Evolutionary conservation across 2,329 filamentous ascomycete species (phyloP).

Genomic region (Neofusicoccum cordaticola): DNA sequence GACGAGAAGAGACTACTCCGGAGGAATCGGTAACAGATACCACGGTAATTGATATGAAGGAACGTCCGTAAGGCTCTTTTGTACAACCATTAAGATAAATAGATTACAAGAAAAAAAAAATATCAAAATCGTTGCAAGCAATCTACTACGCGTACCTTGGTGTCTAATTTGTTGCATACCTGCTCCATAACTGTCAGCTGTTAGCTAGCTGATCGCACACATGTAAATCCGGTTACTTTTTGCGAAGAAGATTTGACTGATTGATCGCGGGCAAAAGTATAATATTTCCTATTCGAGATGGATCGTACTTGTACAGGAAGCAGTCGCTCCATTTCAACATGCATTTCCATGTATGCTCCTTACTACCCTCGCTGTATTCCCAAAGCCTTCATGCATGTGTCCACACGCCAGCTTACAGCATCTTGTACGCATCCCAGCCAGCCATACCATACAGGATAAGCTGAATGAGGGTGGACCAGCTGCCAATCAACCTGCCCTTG

Average conservation of each 20-base stretch:
- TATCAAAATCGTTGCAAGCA: not conserved
- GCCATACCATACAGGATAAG: conserved; percentile 8
- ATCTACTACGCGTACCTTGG: no score
- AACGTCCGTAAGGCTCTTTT: not conserved
- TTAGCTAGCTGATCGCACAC: no score
- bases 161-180: no score
- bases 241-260: no score
- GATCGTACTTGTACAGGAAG: no score
- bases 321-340: no score
- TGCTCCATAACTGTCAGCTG: no score
- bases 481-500: conserved; percentile 37
- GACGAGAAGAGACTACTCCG: not conserved
- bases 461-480: not conserved
- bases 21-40: not conserved
- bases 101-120: not conserved
- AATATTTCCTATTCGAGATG: no score
- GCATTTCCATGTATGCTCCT: no score
- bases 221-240: no score
- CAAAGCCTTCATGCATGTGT: not conserved
- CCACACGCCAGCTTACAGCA: not conserved
- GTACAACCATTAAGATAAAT: not conserved
- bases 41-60: not conserved
- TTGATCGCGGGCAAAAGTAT: no score
- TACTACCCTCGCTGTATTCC: not conserved
- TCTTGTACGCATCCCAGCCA: not conserved